These are phyloP conservation scores for Leptographium radiaticola DNA, from an alignment of 2,329 filamentous ascomycete genomes.

Conservation along the genomic window DNA sequence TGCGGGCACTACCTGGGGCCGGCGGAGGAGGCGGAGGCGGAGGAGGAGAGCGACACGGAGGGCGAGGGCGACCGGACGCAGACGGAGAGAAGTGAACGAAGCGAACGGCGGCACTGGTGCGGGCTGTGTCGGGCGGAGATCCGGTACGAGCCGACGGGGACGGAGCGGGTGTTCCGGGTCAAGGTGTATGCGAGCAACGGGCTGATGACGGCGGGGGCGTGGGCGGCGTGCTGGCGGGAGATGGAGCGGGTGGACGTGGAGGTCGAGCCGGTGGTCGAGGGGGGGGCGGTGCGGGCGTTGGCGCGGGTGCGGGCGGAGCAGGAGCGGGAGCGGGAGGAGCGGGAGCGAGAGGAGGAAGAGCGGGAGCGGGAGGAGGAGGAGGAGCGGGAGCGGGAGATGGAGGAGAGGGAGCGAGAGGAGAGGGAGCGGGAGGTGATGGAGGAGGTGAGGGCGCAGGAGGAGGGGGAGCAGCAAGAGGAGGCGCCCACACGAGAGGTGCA, in stretches of 20 bases:
- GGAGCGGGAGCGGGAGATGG: slow-evolving; percentile 11
- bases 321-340: slow-evolving; percentile 18
- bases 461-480: background rate
- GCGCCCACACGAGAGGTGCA: background rate
- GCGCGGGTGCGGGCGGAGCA: slow-evolving; percentile 28
- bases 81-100: slow-evolving; percentile 17
- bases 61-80: slow-evolving; percentile 31
- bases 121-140: slow-evolving; percentile 42
- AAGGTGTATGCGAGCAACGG: slow-evolving; percentile 94
- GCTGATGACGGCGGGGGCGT: slow-evolving; percentile 80
- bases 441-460: slow-evolving; percentile 13
- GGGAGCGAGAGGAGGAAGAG: slow-evolving; percentile 19
- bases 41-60: slow-evolving; percentile 29
- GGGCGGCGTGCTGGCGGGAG: slow-evolving; percentile 88
- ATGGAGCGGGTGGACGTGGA: slow-evolving; percentile 99
- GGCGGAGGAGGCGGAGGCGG: slow-evolving; percentile 25
- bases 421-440: slow-evolving; percentile 21
- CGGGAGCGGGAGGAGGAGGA: slow-evolving; percentile 21
- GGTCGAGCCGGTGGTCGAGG: slow-evolving; percentile 60
- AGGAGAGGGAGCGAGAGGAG: slow-evolving; percentile 17
- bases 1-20: slow-evolving; percentile 65
- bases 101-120: slow-evolving; percentile 39
- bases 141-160: slow-evolving; percentile 37
- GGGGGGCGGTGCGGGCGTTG: slow-evolving; percentile 43
- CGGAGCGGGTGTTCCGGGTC: slow-evolving; percentile 54